phyloP scores from a whole-genome alignment of 202 grass and related monocot genomes.

The Eragrostis tef region DNA sequence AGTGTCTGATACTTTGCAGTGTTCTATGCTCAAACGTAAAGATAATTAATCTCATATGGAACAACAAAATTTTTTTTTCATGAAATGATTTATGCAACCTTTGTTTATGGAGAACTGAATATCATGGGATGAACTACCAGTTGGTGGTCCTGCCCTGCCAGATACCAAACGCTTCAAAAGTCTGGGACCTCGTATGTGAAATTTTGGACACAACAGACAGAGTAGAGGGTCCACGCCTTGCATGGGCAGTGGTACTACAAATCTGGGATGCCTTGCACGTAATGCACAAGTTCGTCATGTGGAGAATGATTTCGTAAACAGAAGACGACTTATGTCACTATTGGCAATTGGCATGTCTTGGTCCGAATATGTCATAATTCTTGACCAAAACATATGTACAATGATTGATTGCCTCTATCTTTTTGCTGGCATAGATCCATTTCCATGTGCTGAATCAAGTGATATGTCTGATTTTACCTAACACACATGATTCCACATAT shows the following conservation, averaged over 20 bases:
- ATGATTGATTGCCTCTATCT: not conserved
- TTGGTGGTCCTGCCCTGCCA: not conserved
- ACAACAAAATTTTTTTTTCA: not conserved
- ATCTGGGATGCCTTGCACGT: not conserved
- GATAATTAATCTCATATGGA: not conserved
- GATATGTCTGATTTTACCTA: slow-evolving; percentile 2
- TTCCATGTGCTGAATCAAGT: not conserved
- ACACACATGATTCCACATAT: not conserved
- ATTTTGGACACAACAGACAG: not conserved
- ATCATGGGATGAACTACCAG: not conserved
- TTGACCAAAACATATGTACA: slow-evolving; percentile 6
- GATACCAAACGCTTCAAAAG: slow-evolving; percentile 15
- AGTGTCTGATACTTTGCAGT: not conserved
- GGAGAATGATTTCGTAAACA: not conserved
- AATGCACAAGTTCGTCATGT: not conserved
- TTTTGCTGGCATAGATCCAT: slow-evolving; percentile 17
- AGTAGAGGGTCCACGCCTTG: slow-evolving; percentile 10
- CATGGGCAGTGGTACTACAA: not conserved
- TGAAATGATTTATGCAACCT: not conserved
- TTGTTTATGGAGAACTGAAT: slow-evolving; percentile 10
- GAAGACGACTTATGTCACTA: not conserved
- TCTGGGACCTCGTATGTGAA: slow-evolving; percentile 7
- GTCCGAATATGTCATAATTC: not conserved
- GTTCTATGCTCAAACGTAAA: not conserved
- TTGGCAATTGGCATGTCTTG: slow-evolving; percentile 14